A percentile compares a stretch with the other conserved stretches of the same genome.
Evolutionary conservation across 768 basidiomycete genomes (phyloP).

Genomic region (Lactarius evosmus): DNA sequence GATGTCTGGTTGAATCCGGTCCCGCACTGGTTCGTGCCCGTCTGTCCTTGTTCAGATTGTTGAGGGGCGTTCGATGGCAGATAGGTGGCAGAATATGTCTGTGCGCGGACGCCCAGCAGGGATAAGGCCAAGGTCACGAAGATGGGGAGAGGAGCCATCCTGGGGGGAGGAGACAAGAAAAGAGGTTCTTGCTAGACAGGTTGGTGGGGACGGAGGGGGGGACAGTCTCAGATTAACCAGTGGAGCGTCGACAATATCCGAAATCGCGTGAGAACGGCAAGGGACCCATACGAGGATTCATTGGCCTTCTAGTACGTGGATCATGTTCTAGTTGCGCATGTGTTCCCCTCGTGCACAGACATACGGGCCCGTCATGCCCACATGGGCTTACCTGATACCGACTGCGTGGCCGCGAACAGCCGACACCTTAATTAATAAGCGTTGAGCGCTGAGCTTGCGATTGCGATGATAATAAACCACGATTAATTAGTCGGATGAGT

Average conservation of each 20-base stretch:
- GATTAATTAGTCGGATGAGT: background rate
- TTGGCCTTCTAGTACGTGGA: background rate
- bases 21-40: constrained; percentile 66
- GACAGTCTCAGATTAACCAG: background rate
- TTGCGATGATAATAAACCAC: background rate
- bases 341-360: background rate
- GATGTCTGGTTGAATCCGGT: constrained; percentile 52
- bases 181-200: background rate
- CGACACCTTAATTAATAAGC: background rate
- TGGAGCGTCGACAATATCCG: background rate
- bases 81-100: constrained; percentile 46
- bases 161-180: background rate
- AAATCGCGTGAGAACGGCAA: constrained; percentile 1
- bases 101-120: constrained; percentile 29
- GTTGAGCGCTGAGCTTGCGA: background rate
- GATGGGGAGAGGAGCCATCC: constrained; percentile 7
- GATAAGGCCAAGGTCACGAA: constrained; percentile 20
- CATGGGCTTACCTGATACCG: background rate
- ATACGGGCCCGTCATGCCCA: background rate
- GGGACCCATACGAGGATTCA: background rate
- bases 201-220: background rate
- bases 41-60: constrained; percentile 54
- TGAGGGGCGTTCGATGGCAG: constrained; percentile 49
- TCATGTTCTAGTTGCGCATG: background rate
- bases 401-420: background rate